Conservation (phyloP, 176 grass and related monocot species). For the Eleusine coracana region DNA sequence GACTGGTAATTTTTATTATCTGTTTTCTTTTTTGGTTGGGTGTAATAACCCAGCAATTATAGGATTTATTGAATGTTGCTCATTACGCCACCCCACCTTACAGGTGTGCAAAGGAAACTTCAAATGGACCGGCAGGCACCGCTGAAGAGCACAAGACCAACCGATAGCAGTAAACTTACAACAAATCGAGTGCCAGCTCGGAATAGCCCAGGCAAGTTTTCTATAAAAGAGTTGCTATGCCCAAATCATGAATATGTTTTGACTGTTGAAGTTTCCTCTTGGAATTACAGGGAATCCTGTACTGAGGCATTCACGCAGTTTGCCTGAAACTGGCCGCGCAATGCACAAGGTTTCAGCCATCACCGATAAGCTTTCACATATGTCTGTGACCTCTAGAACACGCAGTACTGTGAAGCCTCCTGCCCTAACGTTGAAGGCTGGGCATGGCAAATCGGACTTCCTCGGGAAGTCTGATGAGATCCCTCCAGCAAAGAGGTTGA, state of each 20-base stretch:
- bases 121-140: conserved; percentile 68
- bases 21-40: conserved; percentile 18
- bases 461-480: conserved; percentile 64
- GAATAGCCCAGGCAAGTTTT: conserved; percentile 73
- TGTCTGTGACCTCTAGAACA: conserved; percentile 59
- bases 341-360: conserved; percentile 60
- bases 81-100: conserved; percentile 16
- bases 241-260: background rate
- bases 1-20: conserved; percentile 46
- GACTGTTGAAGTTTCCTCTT: conserved; percentile 14
- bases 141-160: conserved; percentile 58
- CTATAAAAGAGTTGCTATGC: conserved; percentile 9
- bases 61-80: conserved; percentile 11
- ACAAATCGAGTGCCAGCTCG: conserved; percentile 58
- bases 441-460: conserved; percentile 63
- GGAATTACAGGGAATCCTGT: conserved; percentile 47
- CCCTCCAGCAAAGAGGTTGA: conserved; percentile 64
- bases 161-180: conserved; percentile 60
- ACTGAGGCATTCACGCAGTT: conserved; percentile 59
- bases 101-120: conserved; percentile 95
- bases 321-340: conserved; percentile 48
- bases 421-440: conserved; percentile 72
- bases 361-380: conserved; percentile 63
- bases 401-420: conserved; percentile 49
- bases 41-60: conserved; percentile 5